Evolutionary conservation across 2,329 filamentous ascomycete species (phyloP).

Genomic region (Exophiala sideris): DNA sequence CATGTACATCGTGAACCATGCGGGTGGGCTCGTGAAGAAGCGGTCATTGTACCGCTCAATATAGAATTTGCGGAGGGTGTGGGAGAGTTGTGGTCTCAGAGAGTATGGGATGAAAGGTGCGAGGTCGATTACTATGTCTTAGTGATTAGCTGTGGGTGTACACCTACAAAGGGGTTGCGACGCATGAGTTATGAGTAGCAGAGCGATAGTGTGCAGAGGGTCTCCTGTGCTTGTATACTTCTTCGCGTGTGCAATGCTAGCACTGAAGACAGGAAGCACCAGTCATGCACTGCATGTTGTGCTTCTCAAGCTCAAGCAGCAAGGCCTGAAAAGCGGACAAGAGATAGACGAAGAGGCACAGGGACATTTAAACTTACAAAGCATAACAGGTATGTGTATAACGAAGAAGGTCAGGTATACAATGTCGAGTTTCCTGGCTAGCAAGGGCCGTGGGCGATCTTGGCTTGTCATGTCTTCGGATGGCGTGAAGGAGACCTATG

Average conservation of each 20-base stretch:
- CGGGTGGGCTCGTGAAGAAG: slow-evolving; percentile 58
- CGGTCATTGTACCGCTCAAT: slow-evolving; percentile 60
- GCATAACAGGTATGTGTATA: slow-evolving; percentile 60
- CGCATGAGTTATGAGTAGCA: no score
- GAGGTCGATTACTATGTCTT: slow-evolving; percentile 55
- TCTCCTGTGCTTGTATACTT: no score
- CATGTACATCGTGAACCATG: slow-evolving; percentile 58
- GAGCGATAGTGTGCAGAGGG: no score
- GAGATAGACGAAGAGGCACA: not conserved
- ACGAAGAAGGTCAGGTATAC: slow-evolving; percentile 58
- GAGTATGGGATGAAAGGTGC: slow-evolving; percentile 55
- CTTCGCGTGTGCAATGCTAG: no score
- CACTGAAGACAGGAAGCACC: no score
- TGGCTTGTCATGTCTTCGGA: no score
- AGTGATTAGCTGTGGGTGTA: not conserved
- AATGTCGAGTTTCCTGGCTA: slow-evolving; percentile 38
- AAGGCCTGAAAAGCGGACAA: not conserved
- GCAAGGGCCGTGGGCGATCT: slow-evolving; percentile 9
- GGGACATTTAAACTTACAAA: slow-evolving; percentile 44
- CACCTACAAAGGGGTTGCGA: not conserved
- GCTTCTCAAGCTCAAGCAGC: no score
- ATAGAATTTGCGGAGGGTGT: slow-evolving; percentile 54
- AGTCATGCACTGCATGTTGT: no score
- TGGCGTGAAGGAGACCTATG: no score
- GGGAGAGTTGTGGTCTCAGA: slow-evolving; percentile 50